These are phyloP conservation scores for Amyloporia xantha DNA, from an alignment of 768 basidiomycete genomes.

Conservation along the genomic window DNA sequence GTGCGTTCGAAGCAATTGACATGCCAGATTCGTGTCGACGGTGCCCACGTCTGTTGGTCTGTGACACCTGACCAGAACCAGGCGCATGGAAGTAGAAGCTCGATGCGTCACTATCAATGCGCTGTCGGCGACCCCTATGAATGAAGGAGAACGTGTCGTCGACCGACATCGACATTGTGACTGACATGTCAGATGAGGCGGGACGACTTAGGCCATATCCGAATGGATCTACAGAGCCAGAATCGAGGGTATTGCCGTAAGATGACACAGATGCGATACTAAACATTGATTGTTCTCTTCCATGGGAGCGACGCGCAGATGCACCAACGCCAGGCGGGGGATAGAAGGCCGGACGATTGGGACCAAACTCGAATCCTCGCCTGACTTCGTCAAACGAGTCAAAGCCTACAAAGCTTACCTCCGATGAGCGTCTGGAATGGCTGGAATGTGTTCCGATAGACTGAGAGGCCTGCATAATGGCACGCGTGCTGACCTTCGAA, in stretches of 20 bases:
- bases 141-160: conserved; percentile 75
- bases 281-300: conserved; percentile 51
- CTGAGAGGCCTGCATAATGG: conserved; percentile 23
- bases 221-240: conserved; percentile 65
- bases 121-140: conserved; percentile 31
- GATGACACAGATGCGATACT: conserved; percentile 80
- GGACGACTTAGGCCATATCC: conserved; percentile 59
- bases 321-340: conserved; percentile 37
- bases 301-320: conserved; percentile 31
- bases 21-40: conserved; percentile 48
- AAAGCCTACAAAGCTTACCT: conserved; percentile 61
- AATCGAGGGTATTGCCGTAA: conserved; percentile 60
- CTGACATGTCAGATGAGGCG: conserved; percentile 51
- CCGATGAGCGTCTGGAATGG: conserved; percentile 39
- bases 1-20: conserved; percentile 50
- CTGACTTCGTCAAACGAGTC: conserved; percentile 76
- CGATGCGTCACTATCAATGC: conserved; percentile 71
- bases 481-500: conserved; percentile 26
- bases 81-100: conserved; percentile 67
- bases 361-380: conserved; percentile 68
- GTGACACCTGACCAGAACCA: conserved; percentile 16
- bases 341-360: conserved; percentile 59
- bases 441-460: conserved; percentile 29
- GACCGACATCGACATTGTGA: conserved; percentile 44
- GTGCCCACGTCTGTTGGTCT: conserved; percentile 41